Percentiles rank a stretch among this genome's conserved stretches.
These are phyloP conservation scores for Phoma sp. DNA, from an alignment of 2,329 filamentous ascomycete species.

Conservation along the genomic window DNA sequence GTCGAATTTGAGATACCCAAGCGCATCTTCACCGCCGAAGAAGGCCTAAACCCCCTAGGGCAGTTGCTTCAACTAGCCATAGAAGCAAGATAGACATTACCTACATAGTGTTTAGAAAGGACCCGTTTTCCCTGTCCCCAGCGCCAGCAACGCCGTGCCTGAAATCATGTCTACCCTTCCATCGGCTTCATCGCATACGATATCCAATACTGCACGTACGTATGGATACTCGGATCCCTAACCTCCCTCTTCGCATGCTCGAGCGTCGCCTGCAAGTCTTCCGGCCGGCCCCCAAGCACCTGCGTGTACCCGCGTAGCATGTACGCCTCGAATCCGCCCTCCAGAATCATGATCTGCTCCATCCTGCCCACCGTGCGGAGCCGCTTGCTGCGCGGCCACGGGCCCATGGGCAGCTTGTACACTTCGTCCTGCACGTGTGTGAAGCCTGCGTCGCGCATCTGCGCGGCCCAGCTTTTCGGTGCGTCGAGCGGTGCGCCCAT, in stretches of 20 bases:
- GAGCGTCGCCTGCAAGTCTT: conserved; percentile 29
- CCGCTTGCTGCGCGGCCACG: conserved; percentile 38
- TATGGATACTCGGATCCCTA: conserved; percentile 30
- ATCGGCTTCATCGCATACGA: conserved; percentile 24
- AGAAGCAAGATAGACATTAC: conserved; percentile 29
- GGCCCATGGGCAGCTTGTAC: conserved; percentile 37
- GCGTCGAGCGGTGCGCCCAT: conserved; percentile 47
- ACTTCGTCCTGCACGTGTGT: conserved; percentile 50
- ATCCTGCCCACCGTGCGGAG: conserved; percentile 26
- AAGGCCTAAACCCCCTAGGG: conserved; percentile 41
- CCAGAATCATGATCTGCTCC: conserved; percentile 34
- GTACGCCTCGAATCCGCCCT: conserved; percentile 34
- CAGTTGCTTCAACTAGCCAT: conserved; percentile 42
- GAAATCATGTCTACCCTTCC: background rate
- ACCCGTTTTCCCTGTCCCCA: background rate
- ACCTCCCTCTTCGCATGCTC: conserved; percentile 30
- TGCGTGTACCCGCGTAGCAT: conserved; percentile 35
- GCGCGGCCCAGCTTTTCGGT: conserved; percentile 42
- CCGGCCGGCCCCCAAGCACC: conserved; percentile 13
- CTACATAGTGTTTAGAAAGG: background rate
- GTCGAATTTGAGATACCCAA: conserved; percentile 96
- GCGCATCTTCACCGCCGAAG: conserved; percentile 69
- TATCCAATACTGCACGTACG: conserved; percentile 33
- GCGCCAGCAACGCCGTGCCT: conserved; percentile 1
- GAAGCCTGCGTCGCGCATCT: conserved; percentile 50